Conservation (phyloP, 2,329 filamentous ascomycete genomes). For the Dichotomopilus funicola region DNA sequence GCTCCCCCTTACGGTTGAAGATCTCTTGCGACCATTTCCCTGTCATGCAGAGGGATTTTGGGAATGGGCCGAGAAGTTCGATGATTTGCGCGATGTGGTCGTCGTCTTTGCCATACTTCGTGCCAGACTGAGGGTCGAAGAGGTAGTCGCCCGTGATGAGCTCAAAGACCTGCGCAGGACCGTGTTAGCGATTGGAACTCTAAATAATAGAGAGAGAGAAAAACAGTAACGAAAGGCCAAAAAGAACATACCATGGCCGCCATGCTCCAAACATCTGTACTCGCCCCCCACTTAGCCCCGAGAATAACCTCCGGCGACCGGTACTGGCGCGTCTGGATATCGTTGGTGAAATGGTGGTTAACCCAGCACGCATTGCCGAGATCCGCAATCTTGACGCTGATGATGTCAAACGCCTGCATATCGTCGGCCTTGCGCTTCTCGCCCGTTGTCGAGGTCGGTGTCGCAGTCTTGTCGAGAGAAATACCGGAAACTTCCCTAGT, state of each 20-base stretch:
- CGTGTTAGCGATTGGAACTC: background rate
- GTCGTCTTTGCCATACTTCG: slow-evolving; percentile 98
- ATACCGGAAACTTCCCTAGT: slow-evolving; percentile 93
- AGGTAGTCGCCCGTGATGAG: slow-evolving; percentile 97
- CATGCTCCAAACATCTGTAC: slow-evolving; percentile 99
- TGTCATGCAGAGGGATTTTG: slow-evolving; percentile 81
- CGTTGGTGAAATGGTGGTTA: slow-evolving; percentile 97
- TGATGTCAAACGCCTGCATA: slow-evolving; percentile 58
- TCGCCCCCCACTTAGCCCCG: slow-evolving; percentile 97
- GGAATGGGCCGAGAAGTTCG: slow-evolving; percentile 88
- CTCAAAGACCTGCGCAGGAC: slow-evolving; percentile 72
- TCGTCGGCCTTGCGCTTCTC: slow-evolving; percentile 60
- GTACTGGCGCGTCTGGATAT: slow-evolving; percentile 97
- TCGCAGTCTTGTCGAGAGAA: slow-evolving; percentile 69
- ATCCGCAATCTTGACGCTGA: slow-evolving; percentile 98
- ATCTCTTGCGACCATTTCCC: slow-evolving; percentile 99
- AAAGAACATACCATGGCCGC: slow-evolving; percentile 75
- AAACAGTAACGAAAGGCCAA: background rate
- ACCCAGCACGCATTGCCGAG: slow-evolving; percentile 98
- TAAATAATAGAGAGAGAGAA: slow-evolving; percentile 12
- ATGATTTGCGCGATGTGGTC: slow-evolving; percentile 99
- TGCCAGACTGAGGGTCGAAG: slow-evolving; percentile 96
- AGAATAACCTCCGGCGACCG: slow-evolving; percentile 95
- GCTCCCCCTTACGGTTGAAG: slow-evolving; percentile 94
- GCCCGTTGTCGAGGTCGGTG: slow-evolving; percentile 43